These are phyloP conservation scores for Blastobotrys attinorum DNA, from an alignment of 805 yeast genomes.

Conservation along the genomic window DNA sequence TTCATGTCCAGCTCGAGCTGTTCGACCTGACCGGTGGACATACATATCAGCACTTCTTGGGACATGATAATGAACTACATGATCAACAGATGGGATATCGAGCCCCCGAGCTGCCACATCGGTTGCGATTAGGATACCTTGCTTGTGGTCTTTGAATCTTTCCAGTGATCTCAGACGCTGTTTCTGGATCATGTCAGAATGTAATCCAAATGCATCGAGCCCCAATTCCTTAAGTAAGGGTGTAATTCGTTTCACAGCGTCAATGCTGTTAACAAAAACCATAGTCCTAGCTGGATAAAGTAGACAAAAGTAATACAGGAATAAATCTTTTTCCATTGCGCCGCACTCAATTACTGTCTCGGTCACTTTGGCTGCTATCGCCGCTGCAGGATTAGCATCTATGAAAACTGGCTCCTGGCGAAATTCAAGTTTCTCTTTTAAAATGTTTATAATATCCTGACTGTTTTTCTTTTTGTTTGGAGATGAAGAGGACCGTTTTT, in stretches of 20 bases:
- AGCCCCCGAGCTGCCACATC: slow-evolving; percentile 98
- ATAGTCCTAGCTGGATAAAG: slow-evolving; percentile 85
- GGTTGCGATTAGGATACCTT: slow-evolving; percentile 71
- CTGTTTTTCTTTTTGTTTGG: slow-evolving; percentile 20
- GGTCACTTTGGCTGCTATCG: slow-evolving; percentile 62
- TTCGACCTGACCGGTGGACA: slow-evolving; percentile 94
- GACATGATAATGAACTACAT: slow-evolving; percentile 91
- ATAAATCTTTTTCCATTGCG: slow-evolving; percentile 80
- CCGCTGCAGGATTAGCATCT: slow-evolving; percentile 81
- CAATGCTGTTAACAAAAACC: slow-evolving; percentile 92
- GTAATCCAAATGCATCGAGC: slow-evolving; percentile 64
- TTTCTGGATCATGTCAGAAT: slow-evolving; percentile 92
- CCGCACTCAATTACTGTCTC: slow-evolving; percentile 92
- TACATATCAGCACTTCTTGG: slow-evolving; percentile 93
- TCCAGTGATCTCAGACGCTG: slow-evolving; percentile 84
- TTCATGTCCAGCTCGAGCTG: slow-evolving; percentile 89
- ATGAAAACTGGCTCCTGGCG: slow-evolving; percentile 59
- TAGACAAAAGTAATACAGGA: slow-evolving; percentile 75
- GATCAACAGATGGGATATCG: slow-evolving; percentile 84
- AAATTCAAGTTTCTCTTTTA: slow-evolving; percentile 66
- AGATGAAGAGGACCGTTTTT: too few species aligned
- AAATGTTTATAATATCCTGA: slow-evolving; percentile 55
- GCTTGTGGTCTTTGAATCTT: slow-evolving; percentile 46
- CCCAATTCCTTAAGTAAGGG: slow-evolving; percentile 65
- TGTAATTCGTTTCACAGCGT: slow-evolving; percentile 78